Percentiles rank a stretch among this genome's conserved stretches.
Evolutionary conservation across 139 green algal genomes (phyloP).

Genomic region (Closterium sp.): DNA sequence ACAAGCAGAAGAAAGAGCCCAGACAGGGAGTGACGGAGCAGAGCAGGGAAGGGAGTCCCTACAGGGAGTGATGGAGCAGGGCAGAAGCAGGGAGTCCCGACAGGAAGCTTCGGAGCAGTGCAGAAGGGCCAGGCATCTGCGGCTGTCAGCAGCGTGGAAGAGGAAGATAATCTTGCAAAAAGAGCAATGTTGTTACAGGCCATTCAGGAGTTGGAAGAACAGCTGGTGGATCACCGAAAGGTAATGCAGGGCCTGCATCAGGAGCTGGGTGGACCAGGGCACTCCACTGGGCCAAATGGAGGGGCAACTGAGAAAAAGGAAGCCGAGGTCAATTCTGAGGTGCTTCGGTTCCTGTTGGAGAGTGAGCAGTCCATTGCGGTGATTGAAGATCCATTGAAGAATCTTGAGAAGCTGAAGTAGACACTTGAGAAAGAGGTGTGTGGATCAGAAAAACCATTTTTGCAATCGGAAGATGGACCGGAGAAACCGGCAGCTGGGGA

Average conservation of each 20-base stretch:
- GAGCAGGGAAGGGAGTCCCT: background rate
- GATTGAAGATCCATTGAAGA: no score
- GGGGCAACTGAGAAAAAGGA: background rate
- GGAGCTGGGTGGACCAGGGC: background rate
- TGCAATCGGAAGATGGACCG: no score
- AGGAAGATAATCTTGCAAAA: background rate
- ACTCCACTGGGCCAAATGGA: background rate
- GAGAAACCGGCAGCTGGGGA: background rate
- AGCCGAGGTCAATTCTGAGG: no score
- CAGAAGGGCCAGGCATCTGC: background rate
- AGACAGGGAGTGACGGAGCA: background rate
- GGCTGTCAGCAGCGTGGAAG: background rate
- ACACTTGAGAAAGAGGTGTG: no score
- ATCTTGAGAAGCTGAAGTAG: no score
- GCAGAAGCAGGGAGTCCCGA: background rate
- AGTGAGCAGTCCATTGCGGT: no score
- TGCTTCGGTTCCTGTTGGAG: no score
- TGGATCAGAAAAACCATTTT: no score
- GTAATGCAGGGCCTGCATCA: background rate
- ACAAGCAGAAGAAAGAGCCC: background rate
- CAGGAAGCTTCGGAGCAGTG: background rate
- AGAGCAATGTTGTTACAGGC: background rate
- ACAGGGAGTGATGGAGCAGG: background rate
- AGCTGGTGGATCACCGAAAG: background rate
- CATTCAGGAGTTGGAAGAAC: background rate